Evolutionary conservation across 345 rosid genomes (phyloP).

Genomic region (Salix dunnii): DNA sequence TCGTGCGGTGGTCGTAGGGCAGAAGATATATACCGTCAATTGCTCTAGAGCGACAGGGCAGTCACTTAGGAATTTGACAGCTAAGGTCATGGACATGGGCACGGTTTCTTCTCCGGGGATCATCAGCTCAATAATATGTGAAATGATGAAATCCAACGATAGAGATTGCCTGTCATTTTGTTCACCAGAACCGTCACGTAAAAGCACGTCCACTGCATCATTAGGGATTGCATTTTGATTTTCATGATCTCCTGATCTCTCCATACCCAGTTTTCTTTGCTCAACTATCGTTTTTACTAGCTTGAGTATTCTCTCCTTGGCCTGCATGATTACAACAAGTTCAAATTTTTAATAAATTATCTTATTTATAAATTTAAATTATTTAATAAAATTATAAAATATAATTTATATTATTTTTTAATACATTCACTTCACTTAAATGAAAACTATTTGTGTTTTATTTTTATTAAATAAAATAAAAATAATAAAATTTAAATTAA

Average conservation of each 20-base stretch:
- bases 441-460: too few species aligned
- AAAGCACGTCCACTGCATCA: conserved; percentile 67
- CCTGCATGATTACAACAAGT: conserved; percentile 41
- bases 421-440: too few species aligned
- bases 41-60: conserved; percentile 55
- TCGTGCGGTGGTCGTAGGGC: background rate
- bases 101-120: conserved; percentile 95
- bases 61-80: conserved; percentile 76
- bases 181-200: conserved; percentile 42
- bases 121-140: conserved; percentile 89
- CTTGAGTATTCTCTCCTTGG: conserved; percentile 61
- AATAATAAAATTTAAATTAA: too few species aligned
- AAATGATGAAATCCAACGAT: conserved; percentile 66
- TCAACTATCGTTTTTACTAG: conserved; percentile 62
- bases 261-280: conserved; percentile 43
- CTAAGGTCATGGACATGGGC: conserved; percentile 83
- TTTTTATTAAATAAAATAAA: too few species aligned
- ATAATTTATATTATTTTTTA: too few species aligned
- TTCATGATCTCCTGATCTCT: conserved; percentile 17
- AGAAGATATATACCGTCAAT: conserved; percentile 46
- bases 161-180: conserved; percentile 49
- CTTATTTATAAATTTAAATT: too few species aligned
- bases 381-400: too few species aligned
- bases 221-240: background rate
- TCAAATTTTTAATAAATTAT: too few species aligned